phyloP scores from a whole-genome alignment of 2,329 filamentous ascomycete species.

The Clarireedia hainanense region DNA sequence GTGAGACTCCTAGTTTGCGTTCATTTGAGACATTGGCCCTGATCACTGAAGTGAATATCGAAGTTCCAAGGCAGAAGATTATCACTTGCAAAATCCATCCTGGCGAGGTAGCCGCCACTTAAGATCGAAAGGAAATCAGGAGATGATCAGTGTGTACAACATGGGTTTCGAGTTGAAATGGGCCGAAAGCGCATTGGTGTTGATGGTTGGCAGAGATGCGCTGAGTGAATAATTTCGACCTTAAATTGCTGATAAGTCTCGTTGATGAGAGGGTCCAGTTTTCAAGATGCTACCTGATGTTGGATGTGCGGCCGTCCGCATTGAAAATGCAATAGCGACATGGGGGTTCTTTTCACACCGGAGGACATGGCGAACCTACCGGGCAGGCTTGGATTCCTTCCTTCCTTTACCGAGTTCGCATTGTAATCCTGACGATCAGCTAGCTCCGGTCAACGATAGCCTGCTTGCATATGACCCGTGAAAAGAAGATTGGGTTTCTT shows the following conservation, averaged over 20 bases:
- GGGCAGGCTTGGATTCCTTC: conserved; percentile 10
- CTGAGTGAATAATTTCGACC: conserved; percentile 5
- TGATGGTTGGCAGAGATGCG: conserved; percentile 5
- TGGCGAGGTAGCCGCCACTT: neutral
- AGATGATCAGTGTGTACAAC: conserved; percentile 5
- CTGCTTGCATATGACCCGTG: conserved; percentile 14
- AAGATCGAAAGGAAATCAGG: conserved; percentile 1
- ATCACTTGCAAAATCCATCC: conserved; percentile 2
- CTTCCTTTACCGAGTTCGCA: conserved; percentile 2
- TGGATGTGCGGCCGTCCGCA: conserved; percentile 14
- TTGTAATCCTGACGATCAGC: conserved; percentile 8
- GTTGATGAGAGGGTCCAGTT: conserved; percentile 4
- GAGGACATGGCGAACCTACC: conserved; percentile 8
- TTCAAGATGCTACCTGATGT: conserved; percentile 13
- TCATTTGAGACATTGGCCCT: conserved; percentile 2
- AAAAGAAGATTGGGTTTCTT: neutral
- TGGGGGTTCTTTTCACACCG: conserved; percentile 4
- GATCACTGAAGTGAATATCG: conserved; percentile 3
- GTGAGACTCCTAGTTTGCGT: conserved; percentile 2
- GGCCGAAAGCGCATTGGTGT: conserved; percentile 1
- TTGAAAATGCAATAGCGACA: conserved; percentile 13
- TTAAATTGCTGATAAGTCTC: conserved; percentile 4
- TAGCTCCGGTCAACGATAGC: conserved; percentile 3
- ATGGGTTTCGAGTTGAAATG: conserved; percentile 4
- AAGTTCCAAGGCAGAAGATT: conserved; percentile 2